Evolutionary conservation across 306 rosid genomes (phyloP), one percentile per base, ranked within the genome.

Genomic region (Corylus americana): DNA sequence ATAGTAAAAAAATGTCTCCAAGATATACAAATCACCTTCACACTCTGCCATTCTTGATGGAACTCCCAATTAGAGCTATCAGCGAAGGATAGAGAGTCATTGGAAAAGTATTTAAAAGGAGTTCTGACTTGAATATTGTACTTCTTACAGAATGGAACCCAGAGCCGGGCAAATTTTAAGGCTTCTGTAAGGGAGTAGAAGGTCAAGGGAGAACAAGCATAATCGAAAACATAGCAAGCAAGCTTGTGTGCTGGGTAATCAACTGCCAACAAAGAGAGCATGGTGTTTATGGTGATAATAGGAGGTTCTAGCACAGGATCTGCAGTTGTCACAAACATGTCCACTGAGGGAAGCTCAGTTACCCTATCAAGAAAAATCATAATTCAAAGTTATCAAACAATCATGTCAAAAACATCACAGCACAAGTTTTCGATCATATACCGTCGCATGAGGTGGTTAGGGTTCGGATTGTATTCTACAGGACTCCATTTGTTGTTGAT

Each of bases 141-240:
- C 71, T 87, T 87, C 75, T 82, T 90, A 62, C 98, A 89, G 70
- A 90, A 91, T 10, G 92, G 95, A 13, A 91, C 70, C 98, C 95
- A 91, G 48, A 81, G 45, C 73, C 84, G 31, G 5, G 92, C 97
- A 78, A 90, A 93, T 16, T 85, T 87, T 0, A 84, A 8, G 1
- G 95, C 91, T 84, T 91, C 87, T 0, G 55, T 18, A 27, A 93
- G 91, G 2, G 89, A 85, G 61, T 86, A 90, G 57, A 75, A 87
- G 6, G 84, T 89, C 27, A 71, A 31, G 27, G 81, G 74, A 5
- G 97, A 91, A 31, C 93, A 91, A 0, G 92, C 93, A 63, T 93
- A 97, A 74, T 91, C 98, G 0, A 95, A 93, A 3, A 91, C 92
- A 69, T 91, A 93, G 69, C 95, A 91, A 82, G 93, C 93, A 8